These are phyloP conservation scores for Taphrina deformans DNA, from an alignment of 1,139 yeast genomes.

Conservation along the genomic window DNA sequence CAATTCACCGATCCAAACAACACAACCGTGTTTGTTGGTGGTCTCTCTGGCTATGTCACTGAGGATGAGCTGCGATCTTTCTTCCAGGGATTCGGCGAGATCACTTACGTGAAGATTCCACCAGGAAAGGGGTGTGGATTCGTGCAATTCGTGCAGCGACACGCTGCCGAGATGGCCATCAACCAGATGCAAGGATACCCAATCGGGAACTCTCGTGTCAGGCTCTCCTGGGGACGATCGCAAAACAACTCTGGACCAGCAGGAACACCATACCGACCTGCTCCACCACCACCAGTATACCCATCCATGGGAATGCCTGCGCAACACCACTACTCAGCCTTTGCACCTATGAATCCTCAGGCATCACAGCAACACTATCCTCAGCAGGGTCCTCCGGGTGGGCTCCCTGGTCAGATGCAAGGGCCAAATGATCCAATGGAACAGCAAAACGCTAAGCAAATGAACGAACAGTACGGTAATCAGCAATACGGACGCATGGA, in stretches of 20 bases:
- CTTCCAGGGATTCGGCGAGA: slow-evolving; percentile 81
- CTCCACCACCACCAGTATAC: slow-evolving; percentile 47
- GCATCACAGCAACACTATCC: slow-evolving; percentile 21
- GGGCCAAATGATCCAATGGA: slow-evolving; percentile 44
- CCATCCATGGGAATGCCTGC: slow-evolving; percentile 46
- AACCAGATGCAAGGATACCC: slow-evolving; percentile 90
- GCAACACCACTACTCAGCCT: slow-evolving; percentile 46
- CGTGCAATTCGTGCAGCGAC: slow-evolving; percentile 74
- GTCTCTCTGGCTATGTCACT: slow-evolving; percentile 69
- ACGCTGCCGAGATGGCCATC: slow-evolving; percentile 87
- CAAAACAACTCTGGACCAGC: slow-evolving; percentile 44
- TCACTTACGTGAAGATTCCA: slow-evolving; percentile 83
- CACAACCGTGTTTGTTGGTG: slow-evolving; percentile 95
- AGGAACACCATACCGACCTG: slow-evolving; percentile 43
- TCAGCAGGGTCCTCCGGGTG: slow-evolving; percentile 23
- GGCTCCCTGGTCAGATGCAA: slow-evolving; percentile 21
- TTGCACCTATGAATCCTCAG: slow-evolving; percentile 46
- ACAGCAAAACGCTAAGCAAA: slow-evolving; percentile 49
- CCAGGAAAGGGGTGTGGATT: slow-evolving; percentile 93
- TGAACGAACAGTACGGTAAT: slow-evolving; percentile 53
- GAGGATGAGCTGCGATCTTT: slow-evolving; percentile 73
- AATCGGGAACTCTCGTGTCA: slow-evolving; percentile 78
- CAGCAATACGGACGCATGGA: slow-evolving; percentile 55
- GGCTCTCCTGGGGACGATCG: slow-evolving; percentile 86
- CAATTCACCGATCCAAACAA: slow-evolving; percentile 75